Conservation (phyloP, 306 rosid genomes). For the Ammopiptanthus mongolicus region DNA sequence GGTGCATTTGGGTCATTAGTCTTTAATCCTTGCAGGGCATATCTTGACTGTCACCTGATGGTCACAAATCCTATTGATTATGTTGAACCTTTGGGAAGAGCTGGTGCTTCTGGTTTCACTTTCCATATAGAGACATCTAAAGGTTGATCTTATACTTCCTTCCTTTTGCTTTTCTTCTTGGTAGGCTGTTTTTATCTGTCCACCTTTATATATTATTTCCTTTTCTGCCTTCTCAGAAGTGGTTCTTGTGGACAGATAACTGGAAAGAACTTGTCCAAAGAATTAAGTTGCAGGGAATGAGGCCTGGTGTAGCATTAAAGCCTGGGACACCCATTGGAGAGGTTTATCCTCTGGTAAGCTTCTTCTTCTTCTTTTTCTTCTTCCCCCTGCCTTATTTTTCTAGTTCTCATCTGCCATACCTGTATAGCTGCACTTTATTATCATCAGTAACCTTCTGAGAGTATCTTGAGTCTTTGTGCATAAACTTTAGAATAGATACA, state of each 20-base stretch:
- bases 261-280: constrained; percentile 74
- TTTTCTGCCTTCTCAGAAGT: constrained; percentile 14
- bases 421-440: background rate
- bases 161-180: background rate
- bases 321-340: constrained; percentile 80
- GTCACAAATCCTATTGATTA: constrained; percentile 92
- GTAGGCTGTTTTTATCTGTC: background rate
- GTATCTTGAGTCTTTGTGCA: background rate
- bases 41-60: constrained; percentile 97
- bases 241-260: constrained; percentile 46
- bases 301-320: constrained; percentile 77
- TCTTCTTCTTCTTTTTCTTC: too few relatives aligned
- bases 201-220: background rate
- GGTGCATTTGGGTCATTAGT: constrained; percentile 4
- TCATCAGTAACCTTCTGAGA: background rate
- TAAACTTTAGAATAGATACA: background rate
- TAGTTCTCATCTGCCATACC: background rate
- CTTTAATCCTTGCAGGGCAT: constrained; percentile 51
- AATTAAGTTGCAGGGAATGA: constrained; percentile 73
- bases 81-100: constrained; percentile 77
- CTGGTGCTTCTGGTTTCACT: constrained; percentile 97
- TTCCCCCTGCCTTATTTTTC: too few relatives aligned
- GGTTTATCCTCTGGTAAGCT: constrained; percentile 77
- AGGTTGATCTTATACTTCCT: constrained; percentile 40
- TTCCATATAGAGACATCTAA: constrained; percentile 83